Evolutionary conservation across 2,329 filamentous ascomycete species (phyloP), one percentile per base, ranked within the genome.

Genomic region (Pseudogymnoascus pannorum): DNA sequence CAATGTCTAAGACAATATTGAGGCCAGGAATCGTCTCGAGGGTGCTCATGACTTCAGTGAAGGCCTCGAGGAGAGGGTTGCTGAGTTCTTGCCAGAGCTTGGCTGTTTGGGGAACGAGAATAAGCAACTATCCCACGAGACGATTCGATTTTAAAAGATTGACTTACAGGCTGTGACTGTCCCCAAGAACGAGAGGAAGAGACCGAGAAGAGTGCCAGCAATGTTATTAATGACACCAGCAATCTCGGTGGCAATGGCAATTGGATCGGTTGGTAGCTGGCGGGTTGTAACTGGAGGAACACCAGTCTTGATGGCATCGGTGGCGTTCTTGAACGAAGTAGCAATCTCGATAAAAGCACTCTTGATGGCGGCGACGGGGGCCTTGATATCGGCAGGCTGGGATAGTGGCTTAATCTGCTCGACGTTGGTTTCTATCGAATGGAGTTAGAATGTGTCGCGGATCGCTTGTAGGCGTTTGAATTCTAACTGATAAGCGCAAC

Each of bases 131-230:
- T 51, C 8, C 44, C 14, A 22, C 22, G 1, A 2, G 40, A 24
- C 4, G 6, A 4, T 29, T 16, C n/a, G 6, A 26, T 11, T 16
- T 29, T 8, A 29, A 14, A 5, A n/a, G 8, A 12, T 16, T 14
- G 9, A 29, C 44, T 51, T 51, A 51, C 44, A 16, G 8, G 44
- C 22, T 11, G 44, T 51, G n/a, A 5, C 9, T n/a, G 44, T 51
- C 14, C 44, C 44, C 44, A 51, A 51, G 44, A 51, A 51, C 11
- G 44, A 51, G 44, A 51, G 44, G 44, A 51, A 51, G 7, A 51
- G 44, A 16, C 44, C 22, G 44, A 51, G 44, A 6, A 51, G 22
- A 51, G 44, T 51, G 14, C 22, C 24, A 11, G 24, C 44, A 29
- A 51, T 51, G 42, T 51, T 51, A 24, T 51, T 51, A n/a, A 51